Evolutionary conservation across 306 rosid genomes (phyloP).

Genomic region (Cicer yamashitae): DNA sequence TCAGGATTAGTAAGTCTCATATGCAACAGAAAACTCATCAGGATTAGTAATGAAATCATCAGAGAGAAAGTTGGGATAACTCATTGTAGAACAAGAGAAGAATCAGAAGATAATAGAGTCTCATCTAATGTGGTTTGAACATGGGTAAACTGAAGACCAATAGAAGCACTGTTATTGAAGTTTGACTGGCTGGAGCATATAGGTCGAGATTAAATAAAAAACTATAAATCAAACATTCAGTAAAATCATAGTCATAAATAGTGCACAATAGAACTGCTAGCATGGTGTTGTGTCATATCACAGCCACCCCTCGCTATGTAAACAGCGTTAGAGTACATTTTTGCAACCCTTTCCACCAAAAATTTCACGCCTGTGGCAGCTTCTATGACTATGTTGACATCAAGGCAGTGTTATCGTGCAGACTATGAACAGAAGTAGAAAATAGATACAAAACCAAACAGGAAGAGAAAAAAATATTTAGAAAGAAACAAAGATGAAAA

Average conservation of each 20-base stretch:
- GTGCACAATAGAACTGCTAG: not conserved
- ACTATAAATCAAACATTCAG: not conserved
- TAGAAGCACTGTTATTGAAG: not conserved
- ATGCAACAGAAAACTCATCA: slow-evolving; percentile 14
- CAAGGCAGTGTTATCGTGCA: no score
- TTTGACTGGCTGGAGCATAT: not conserved
- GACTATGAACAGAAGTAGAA: no score
- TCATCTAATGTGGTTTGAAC: not conserved
- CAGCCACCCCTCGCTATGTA: not conserved
- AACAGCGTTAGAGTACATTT: not conserved
- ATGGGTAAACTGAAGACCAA: not conserved
- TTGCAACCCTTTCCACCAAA: not conserved
- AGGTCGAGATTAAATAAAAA: not conserved
- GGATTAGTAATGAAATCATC: not conserved
- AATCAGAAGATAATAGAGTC: not conserved
- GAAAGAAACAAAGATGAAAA: no score
- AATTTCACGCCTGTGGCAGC: not conserved
- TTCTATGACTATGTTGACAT: not conserved
- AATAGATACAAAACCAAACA: no score
- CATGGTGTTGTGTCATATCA: not conserved
- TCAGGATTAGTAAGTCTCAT: slow-evolving; percentile 32
- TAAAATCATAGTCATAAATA: not conserved
- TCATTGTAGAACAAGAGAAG: not conserved
- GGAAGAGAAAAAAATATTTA: no score
- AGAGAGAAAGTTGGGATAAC: not conserved